Base-by-base conservation (phyloP, 129 eudicot genomes). In the Flaveria sonorensis region DNA sequence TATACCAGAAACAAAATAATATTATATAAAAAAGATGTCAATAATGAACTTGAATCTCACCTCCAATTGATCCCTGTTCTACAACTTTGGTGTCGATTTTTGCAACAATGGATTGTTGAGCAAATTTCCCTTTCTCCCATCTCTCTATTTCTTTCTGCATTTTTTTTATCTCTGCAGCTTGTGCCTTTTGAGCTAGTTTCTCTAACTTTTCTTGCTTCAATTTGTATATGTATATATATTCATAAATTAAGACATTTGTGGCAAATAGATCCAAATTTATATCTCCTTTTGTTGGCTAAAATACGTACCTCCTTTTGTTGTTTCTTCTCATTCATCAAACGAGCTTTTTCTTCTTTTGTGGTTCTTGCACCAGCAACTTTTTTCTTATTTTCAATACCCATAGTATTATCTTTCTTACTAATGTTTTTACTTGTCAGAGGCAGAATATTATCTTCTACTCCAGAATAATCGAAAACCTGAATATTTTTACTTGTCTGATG, bases 91-190 rank as follows among this genome's bases (percentile, higher is more conserved):
- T 85, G 77, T 90, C 97, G 23, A 93, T 85, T 79, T 90, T 79
- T 65, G 96, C 92, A 83, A 85, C 87, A 73, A 93, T 88, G 48
- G 95, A 90, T 79, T 88, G 84, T 28, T 83, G 70, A 70, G 96
- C 91, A 79, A 86, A 79, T 80, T 92, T 92, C 42, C 95, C 97
- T 59, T 88, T 88, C 70, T 90, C 96, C 96, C 95, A 93, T 71
- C 84, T 90, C 75, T 88, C 86, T 76, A 80, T 83, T 70, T 90
- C 96, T 81, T 87, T 93, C 83, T 88, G 81, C 70, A 57, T 71
- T 77, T 85, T 85, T 71, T 85, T 93, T 84, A 75, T 46, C 81
- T 93, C 88, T 32, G 86, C 96, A 82, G 97, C 96, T 81, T 93
- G 86, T n/a, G 89, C 91, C 82, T 93, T 93, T 18, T 78, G 76